These are phyloP conservation scores for Sugiyamaella chiloensis DNA, from an alignment of 805 yeast species.

Conservation along the genomic window DNA sequence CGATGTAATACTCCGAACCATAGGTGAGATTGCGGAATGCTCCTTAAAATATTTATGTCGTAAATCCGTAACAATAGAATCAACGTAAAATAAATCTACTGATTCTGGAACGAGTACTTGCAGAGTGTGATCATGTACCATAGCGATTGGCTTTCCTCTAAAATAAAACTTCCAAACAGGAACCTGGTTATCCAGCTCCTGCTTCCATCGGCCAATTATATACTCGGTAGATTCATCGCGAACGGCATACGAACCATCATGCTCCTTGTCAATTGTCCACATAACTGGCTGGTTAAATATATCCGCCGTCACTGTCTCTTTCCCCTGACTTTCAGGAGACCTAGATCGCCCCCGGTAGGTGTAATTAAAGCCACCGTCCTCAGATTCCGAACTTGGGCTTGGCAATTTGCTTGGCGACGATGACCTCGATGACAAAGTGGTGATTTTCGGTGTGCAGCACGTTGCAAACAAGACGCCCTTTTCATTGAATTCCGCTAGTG, in stretches of 20 bases:
- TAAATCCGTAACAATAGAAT: neutral
- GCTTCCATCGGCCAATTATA: constrained; percentile 22
- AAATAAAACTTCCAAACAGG: constrained; percentile 11
- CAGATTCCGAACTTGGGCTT: neutral
- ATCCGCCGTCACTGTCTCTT: neutral
- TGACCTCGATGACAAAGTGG: neutral
- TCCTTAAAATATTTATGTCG: neutral
- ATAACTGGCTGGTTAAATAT: constrained; percentile 22
- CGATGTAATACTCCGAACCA: neutral
- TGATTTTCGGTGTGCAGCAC: neutral
- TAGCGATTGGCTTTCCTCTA: constrained; percentile 5
- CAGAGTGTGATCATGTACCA: neutral
- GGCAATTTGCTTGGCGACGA: neutral
- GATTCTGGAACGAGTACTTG: constrained; percentile 6
- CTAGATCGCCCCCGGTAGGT: neutral
- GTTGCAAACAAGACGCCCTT: constrained; percentile 5
- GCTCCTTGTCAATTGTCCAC: constrained; percentile 19
- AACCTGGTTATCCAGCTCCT: constrained; percentile 4
- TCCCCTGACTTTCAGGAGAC: neutral
- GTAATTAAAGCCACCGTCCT: neutral
- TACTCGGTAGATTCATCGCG: constrained; percentile 22
- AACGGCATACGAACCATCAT: constrained; percentile 10
- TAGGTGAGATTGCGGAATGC: neutral
- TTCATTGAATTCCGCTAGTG: neutral
- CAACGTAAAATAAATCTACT: constrained; percentile 7